Percentiles rank a stretch among this genome's conserved stretches.
Conservation (phyloP, 768 basidiomycete genomes). For the Leccinum subtestaceum region DNA sequence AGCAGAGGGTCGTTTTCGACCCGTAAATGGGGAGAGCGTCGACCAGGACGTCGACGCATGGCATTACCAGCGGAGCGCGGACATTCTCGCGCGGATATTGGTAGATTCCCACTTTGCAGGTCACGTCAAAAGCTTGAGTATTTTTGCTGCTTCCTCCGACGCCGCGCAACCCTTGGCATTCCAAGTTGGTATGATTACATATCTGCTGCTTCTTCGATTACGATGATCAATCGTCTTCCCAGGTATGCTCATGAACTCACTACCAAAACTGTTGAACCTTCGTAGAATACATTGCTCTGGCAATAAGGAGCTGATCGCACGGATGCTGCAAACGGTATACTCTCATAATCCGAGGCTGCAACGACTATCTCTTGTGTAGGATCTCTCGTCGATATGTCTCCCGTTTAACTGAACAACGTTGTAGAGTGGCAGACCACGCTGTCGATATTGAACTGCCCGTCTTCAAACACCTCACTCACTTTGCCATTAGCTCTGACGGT, state of each 20-base stretch:
- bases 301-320: constrained; percentile 48
- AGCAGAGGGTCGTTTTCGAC: constrained; percentile 16
- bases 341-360: constrained; percentile 49
- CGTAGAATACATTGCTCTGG: constrained; percentile 62
- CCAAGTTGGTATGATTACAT: constrained; percentile 50
- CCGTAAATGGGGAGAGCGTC: constrained; percentile 4
- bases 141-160: constrained; percentile 54
- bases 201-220: neutral
- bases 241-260: constrained; percentile 71
- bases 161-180: constrained; percentile 54
- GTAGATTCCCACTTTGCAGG: constrained; percentile 57
- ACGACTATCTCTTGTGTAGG: constrained; percentile 58
- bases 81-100: constrained; percentile 66
- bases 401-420: neutral
- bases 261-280: constrained; percentile 61
- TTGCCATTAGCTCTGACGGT: constrained; percentile 52
- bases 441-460: constrained; percentile 47
- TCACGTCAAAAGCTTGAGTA: constrained; percentile 53
- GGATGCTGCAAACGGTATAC: constrained; percentile 54
- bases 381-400: neutral
- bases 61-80: constrained; percentile 61
- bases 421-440: constrained; percentile 37
- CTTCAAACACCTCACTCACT: constrained; percentile 56
- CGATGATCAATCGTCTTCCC: neutral
- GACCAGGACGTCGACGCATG: constrained; percentile 43